Evolutionary conservation across 257 asterid genomes (phyloP).

Genomic region (Forsythia suspensa): DNA sequence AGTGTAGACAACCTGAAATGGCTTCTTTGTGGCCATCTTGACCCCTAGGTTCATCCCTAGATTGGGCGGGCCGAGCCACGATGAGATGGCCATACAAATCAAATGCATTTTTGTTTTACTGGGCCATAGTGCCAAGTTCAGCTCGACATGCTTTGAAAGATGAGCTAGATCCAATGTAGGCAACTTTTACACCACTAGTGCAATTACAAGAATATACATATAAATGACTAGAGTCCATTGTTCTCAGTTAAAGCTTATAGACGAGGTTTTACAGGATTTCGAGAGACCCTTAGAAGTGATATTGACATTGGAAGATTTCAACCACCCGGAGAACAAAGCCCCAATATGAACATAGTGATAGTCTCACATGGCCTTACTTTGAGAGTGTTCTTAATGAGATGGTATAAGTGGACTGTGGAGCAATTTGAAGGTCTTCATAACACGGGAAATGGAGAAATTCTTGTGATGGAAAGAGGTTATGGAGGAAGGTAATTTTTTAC

Average conservation of each 20-base stretch:
- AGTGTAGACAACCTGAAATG: background rate
- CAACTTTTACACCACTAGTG: background rate
- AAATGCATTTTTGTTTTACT: background rate
- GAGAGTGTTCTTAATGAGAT: constrained; percentile 68
- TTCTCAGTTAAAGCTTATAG: background rate
- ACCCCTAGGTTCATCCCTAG: background rate
- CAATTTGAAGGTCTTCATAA: constrained; percentile 79
- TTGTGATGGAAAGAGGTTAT: constrained; percentile 79
- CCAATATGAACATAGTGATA: constrained; percentile 68
- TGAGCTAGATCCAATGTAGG: background rate
- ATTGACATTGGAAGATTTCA: constrained; percentile 83
- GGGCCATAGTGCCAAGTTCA: background rate
- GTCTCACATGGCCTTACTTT: constrained; percentile 67
- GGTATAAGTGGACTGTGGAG: constrained; percentile 83
- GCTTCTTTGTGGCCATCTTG: too few relatives aligned
- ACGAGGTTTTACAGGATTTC: constrained; percentile 48
- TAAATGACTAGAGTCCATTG: background rate
- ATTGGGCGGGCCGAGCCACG: background rate
- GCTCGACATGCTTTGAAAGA: background rate
- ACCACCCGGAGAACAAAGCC: constrained; percentile 77
- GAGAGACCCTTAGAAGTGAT: constrained; percentile 72
- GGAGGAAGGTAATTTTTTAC: constrained; percentile 65
- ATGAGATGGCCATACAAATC: background rate
- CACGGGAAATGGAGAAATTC: constrained; percentile 49
- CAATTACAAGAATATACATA: background rate